Conservation (phyloP, 2,329 filamentous ascomycete species). For the Diaporthe batatas region DNA sequence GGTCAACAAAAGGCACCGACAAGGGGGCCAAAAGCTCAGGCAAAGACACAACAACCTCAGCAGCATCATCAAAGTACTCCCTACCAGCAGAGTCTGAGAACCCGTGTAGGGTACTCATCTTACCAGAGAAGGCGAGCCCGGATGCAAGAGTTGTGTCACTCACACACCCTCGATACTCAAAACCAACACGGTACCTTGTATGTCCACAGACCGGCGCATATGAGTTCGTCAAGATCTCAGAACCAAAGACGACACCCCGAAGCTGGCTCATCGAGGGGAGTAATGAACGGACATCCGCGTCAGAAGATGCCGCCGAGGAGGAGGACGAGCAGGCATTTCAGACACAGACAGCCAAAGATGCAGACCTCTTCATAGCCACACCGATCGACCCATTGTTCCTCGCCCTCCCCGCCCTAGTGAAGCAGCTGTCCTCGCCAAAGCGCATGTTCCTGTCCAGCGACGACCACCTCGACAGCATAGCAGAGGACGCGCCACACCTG, state of each 20-base stretch:
- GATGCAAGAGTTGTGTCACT: constrained; percentile 71
- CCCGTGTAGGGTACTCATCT: constrained; percentile 70
- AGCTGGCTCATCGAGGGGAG: constrained; percentile 71
- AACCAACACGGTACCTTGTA: constrained; percentile 70
- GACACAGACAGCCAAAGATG: constrained; percentile 69
- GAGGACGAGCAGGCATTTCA: constrained; percentile 44
- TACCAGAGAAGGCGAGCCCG: constrained; percentile 67
- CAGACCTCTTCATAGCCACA: constrained; percentile 87
- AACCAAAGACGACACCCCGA: constrained; percentile 65
- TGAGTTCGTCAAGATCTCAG: constrained; percentile 72
- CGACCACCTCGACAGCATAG: constrained; percentile 77
- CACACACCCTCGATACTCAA: constrained; percentile 68
- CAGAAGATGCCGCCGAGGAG: constrained; percentile 40
- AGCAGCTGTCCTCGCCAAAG: constrained; percentile 60
- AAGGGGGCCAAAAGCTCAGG: constrained; percentile 47
- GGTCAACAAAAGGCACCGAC: constrained; percentile 58
- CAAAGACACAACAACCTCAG: constrained; percentile 46
- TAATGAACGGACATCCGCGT: constrained; percentile 30
- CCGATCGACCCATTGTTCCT: constrained; percentile 88
- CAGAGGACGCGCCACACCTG: constrained; percentile 68
- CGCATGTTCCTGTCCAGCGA: constrained; percentile 77
- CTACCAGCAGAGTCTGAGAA: constrained; percentile 57
- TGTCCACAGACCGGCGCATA: constrained; percentile 74
- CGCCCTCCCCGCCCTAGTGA: constrained; percentile 77
- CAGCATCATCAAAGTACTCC: constrained; percentile 56